Percentiles rank a stretch among this genome's conserved stretches.
phyloP scores from a whole-genome alignment of 257 asterid species.

The Verbena officinalis region DNA sequence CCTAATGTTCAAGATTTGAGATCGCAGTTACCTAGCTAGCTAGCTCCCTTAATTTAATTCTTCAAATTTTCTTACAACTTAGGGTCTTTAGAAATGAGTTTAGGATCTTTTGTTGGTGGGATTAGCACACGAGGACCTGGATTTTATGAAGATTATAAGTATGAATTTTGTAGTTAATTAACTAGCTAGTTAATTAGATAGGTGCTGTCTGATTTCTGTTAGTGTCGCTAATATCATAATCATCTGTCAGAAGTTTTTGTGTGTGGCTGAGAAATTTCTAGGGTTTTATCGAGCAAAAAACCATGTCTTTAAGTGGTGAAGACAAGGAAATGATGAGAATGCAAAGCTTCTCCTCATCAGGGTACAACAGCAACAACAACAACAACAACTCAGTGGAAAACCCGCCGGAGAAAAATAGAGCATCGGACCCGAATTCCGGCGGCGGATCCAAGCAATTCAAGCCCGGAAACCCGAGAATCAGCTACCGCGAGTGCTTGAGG shows the following conservation, averaged over 20 bases:
- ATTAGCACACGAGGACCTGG: neutral
- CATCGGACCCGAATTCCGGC: conserved; percentile 31
- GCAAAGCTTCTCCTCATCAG: conserved; percentile 11
- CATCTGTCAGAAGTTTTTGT: neutral
- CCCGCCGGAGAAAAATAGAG: conserved; percentile 22
- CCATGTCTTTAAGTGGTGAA: conserved; percentile 42
- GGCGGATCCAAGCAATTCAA: conserved; percentile 44
- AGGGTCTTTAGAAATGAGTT: neutral
- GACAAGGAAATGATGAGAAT: conserved; percentile 37
- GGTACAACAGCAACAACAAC: neutral
- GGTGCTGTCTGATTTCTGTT: neutral
- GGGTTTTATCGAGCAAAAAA: conserved; percentile 6
- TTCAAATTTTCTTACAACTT: neutral
- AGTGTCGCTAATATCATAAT: neutral
- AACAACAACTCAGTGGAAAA: conserved; percentile 23
- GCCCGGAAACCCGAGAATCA: conserved; percentile 23
- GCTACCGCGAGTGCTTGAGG: conserved; percentile 62
- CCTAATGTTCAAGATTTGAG: neutral
- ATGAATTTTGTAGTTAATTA: neutral
- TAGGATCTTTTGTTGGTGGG: conserved; percentile 24
- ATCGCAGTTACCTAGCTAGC: neutral
- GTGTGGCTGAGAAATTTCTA: conserved; percentile 3
- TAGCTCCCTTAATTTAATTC: neutral
- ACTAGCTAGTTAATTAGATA: neutral
- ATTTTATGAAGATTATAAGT: neutral